Evolutionary conservation across 73 alveolate genomes (phyloP).

Genomic region (Paramecium octaurelia): DNA sequence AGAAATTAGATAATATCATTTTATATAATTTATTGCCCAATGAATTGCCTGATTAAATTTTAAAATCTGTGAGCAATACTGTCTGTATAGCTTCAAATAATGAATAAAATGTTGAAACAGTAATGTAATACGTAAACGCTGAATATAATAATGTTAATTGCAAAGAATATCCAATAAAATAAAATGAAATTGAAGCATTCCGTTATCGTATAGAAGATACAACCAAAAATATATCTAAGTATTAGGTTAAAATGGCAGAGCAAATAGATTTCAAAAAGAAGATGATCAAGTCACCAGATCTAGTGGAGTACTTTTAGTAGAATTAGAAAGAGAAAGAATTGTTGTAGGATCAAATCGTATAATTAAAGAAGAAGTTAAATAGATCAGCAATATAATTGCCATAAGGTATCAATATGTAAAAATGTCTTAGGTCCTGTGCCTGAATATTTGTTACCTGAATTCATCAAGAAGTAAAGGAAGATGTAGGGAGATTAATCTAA

Average conservation of each 20-base stretch:
- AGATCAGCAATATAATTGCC: neutral
- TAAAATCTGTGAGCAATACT: neutral
- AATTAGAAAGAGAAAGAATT: slow-evolving; percentile 54
- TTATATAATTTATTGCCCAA: slow-evolving; percentile 4
- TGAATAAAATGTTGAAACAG: slow-evolving; percentile 47
- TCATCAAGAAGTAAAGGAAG: slow-evolving; percentile 30
- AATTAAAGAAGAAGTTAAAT: slow-evolving; percentile 21
- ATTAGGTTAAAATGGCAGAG: slow-evolving; percentile 53
- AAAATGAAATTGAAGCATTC: slow-evolving; percentile 58
- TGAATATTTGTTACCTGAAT: slow-evolving; percentile 56
- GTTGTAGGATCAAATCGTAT: slow-evolving; percentile 25
- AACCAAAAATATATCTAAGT: slow-evolving; percentile 25
- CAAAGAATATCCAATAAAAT: slow-evolving; percentile 54
- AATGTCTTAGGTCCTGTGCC: slow-evolving; percentile 39
- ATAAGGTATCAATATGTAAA: neutral
- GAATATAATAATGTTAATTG: slow-evolving; percentile 5
- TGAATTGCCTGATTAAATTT: neutral
- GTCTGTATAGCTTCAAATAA: neutral
- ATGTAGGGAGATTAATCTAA: neutral
- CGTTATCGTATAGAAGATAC: slow-evolving; percentile 52
- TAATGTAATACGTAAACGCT: neutral
- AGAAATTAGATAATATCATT: slow-evolving; percentile 45
- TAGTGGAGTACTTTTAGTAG: slow-evolving; percentile 40
- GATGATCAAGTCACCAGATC: slow-evolving; percentile 52
- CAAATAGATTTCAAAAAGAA: slow-evolving; percentile 55